These are phyloP conservation scores for Phanerodontia chrysosporium DNA, from an alignment of 768 basidiomycete species.

Conservation along the genomic window DNA sequence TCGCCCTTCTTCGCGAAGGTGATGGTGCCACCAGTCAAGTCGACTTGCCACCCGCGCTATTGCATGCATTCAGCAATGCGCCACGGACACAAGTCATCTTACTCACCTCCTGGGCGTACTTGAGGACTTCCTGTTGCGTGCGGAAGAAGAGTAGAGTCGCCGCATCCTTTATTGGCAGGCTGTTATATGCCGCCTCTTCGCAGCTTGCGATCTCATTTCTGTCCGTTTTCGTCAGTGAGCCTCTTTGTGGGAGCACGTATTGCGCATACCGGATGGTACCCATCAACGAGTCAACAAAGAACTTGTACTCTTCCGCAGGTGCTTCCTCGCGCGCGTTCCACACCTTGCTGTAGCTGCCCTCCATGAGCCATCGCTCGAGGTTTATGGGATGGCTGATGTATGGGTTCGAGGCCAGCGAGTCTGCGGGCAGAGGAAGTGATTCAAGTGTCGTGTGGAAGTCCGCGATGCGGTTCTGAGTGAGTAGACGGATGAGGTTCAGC, in stretches of 20 bases:
- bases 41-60: slow-evolving; percentile 83
- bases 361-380: slow-evolving; percentile 97
- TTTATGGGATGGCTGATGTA: slow-evolving; percentile 85
- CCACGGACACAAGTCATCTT: not conserved
- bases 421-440: slow-evolving; percentile 70
- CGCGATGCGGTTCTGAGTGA: slow-evolving; percentile 94
- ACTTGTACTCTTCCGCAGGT: slow-evolving; percentile 91
- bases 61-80: not conserved
- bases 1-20: slow-evolving; percentile 79
- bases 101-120: slow-evolving; percentile 77
- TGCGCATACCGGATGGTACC: slow-evolving; percentile 78
- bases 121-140: slow-evolving; percentile 69
- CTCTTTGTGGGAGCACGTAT: slow-evolving; percentile 4
- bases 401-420: slow-evolving; percentile 61
- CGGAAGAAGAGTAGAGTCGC: slow-evolving; percentile 90
- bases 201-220: slow-evolving; percentile 98
- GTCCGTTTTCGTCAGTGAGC: not conserved
- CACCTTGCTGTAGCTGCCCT: slow-evolving; percentile 96
- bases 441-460: slow-evolving; percentile 97
- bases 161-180: slow-evolving; percentile 86
- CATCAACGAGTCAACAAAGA: slow-evolving; percentile 91
- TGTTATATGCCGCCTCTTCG: slow-evolving; percentile 91
- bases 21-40: slow-evolving; percentile 64
- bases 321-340: slow-evolving; percentile 94
- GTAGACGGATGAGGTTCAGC: slow-evolving; percentile 89